Percentiles rank a stretch among this genome's conserved stretches.
Conservation (phyloP, 2,329 filamentous ascomycete species). For the Onygena corvina region DNA sequence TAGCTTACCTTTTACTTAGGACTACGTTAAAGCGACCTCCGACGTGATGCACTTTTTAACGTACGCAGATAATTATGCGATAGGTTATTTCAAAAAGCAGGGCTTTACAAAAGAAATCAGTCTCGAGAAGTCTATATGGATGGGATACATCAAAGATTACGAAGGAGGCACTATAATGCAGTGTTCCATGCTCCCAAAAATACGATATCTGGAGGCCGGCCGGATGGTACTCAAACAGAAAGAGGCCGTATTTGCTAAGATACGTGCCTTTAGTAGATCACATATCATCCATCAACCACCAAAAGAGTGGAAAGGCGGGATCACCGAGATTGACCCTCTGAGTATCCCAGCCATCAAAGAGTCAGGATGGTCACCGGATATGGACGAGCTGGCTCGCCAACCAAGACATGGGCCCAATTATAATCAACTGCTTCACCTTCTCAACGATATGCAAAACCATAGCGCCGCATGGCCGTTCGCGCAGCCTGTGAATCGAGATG, state of each 20-base stretch:
- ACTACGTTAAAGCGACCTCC: constrained; percentile 94
- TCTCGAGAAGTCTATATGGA: constrained; percentile 79
- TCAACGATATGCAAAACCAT: constrained; percentile 93
- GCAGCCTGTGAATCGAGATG: constrained; percentile 83
- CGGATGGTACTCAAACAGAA: constrained; percentile 97
- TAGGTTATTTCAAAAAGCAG: constrained; percentile 98
- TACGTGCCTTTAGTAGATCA: constrained; percentile 76
- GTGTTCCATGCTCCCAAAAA: constrained; percentile 89
- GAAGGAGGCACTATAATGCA: constrained; percentile 99
- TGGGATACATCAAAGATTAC: constrained; percentile 99
- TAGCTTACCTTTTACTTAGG: constrained; percentile 25
- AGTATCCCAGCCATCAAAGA: constrained; percentile 77
- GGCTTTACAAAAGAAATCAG: constrained; percentile 98
- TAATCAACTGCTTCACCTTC: constrained; percentile 79
- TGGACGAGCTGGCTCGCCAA: constrained; percentile 92
- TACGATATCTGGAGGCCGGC: constrained; percentile 84
- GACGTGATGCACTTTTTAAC: constrained; percentile 98
- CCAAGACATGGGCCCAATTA: constrained; percentile 94
- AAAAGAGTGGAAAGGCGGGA: constrained; percentile 68
- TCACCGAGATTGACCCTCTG: constrained; percentile 68
- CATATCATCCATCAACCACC: constrained; percentile 80
- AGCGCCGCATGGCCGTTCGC: constrained; percentile 89
- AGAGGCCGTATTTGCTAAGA: constrained; percentile 88
- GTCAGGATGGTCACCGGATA: constrained; percentile 90
- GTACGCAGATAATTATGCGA: constrained; percentile 97